A percentile compares a stretch with the other conserved stretches of the same genome.
Conservation (phyloP, 257 asterid species). For the Rubia yunnanensis region DNA sequence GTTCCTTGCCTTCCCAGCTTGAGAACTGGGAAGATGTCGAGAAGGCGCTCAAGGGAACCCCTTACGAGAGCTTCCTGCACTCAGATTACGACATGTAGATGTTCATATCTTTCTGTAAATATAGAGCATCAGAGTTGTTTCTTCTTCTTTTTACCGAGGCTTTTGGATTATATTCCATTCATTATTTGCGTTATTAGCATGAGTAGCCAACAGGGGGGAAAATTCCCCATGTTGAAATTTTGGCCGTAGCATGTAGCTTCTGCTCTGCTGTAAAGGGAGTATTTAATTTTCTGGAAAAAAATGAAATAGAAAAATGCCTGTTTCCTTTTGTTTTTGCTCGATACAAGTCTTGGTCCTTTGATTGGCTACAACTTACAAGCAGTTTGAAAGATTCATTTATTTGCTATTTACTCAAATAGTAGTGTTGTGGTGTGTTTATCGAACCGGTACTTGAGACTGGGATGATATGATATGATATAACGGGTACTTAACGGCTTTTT, state of each 20-base stretch:
- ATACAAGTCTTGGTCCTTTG: no score
- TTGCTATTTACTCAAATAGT: no score
- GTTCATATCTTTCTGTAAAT: conserved; percentile 22
- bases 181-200: conserved; percentile 37
- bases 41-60: conserved; percentile 65
- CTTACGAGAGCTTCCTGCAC: conserved; percentile 44
- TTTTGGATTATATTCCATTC: conserved; percentile 22
- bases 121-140: conserved; percentile 11
- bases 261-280: conserved; percentile 6
- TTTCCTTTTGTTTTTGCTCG: neutral
- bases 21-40: conserved; percentile 77
- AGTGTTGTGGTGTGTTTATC: no score
- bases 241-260: conserved; percentile 21
- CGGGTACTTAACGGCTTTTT: no score
- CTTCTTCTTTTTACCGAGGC: neutral
- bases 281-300: neutral
- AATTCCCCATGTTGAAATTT: conserved; percentile 38
- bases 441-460: no score
- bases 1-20: conserved; percentile 63
- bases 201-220: conserved; percentile 26
- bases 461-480: no score
- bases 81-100: conserved; percentile 57
- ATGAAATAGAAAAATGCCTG: neutral
- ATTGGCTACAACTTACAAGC: no score
- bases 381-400: no score